Conservation (phyloP, 2,329 filamentous ascomycete species). For the Clarireedia homoeocarpa region DNA sequence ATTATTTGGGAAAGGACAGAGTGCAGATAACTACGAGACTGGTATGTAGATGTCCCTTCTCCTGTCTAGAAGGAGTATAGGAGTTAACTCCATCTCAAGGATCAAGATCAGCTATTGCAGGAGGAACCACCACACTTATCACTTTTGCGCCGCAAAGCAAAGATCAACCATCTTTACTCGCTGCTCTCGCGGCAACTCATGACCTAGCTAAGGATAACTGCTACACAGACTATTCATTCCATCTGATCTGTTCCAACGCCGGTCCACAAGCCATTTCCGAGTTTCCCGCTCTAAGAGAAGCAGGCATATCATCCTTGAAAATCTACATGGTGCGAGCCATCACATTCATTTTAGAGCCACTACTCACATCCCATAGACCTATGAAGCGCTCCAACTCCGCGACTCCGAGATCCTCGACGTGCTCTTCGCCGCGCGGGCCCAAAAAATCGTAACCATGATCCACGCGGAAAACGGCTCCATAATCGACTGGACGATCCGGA, state of each 20-base stretch:
- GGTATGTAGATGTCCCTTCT: not conserved
- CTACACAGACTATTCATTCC: slow-evolving; percentile 42
- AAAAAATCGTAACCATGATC: slow-evolving; percentile 46
- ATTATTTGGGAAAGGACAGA: slow-evolving; percentile 5
- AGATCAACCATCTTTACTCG: slow-evolving; percentile 36
- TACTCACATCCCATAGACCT: slow-evolving; percentile 23
- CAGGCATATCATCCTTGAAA: slow-evolving; percentile 37
- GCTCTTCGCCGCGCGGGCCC: slow-evolving; percentile 34
- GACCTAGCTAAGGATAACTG: slow-evolving; percentile 35
- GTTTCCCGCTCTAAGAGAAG: slow-evolving; percentile 24
- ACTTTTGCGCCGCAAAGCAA: slow-evolving; percentile 46
- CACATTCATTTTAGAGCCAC: not conserved
- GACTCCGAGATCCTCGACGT: slow-evolving; percentile 36
- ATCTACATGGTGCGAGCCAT: slow-evolving; percentile 31
- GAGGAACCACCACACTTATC: slow-evolving; percentile 51
- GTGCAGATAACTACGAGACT: slow-evolving; percentile 10
- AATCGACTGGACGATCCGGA: slow-evolving; percentile 45
- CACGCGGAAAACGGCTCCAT: slow-evolving; percentile 48
- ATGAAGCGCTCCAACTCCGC: slow-evolving; percentile 33
- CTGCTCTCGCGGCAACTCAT: slow-evolving; percentile 36
- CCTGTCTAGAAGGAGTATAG: not conserved
- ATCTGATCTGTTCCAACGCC: slow-evolving; percentile 37
- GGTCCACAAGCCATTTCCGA: slow-evolving; percentile 30
- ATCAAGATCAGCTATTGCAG: slow-evolving; percentile 37
- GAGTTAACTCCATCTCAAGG: not conserved